Percentiles rank a stretch among this genome's conserved stretches.
phyloP scores from a whole-genome alignment of 2,329 filamentous ascomycete genomes.

The Ambrosiella xylebori region DNA sequence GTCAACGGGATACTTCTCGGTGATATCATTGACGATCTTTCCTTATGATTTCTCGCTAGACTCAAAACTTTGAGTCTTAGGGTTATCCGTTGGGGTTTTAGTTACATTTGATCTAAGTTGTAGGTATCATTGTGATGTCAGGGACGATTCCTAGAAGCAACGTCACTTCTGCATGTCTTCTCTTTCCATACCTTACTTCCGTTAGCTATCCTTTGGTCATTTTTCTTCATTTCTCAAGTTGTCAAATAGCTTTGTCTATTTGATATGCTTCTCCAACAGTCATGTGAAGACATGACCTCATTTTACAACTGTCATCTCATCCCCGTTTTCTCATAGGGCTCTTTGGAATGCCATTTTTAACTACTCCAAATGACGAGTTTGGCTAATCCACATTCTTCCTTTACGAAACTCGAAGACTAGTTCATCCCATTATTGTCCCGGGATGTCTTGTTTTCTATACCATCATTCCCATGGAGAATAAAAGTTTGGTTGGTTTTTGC shows the following conservation, averaged over 20 bases:
- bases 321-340: not conserved
- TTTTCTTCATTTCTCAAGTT: not conserved
- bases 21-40: too few relatives aligned
- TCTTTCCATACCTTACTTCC: not conserved
- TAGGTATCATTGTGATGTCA: too few relatives aligned
- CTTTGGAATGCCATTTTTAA: not conserved
- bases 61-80: too few relatives aligned
- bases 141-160: not conserved
- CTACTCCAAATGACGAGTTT: too few relatives aligned
- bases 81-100: too few relatives aligned
- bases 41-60: too few relatives aligned
- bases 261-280: not conserved
- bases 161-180: not conserved
- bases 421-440: not conserved
- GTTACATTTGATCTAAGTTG: too few relatives aligned
- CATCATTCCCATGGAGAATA: not conserved
- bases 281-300: too few relatives aligned
- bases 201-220: not conserved
- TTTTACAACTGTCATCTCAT: too few relatives aligned
- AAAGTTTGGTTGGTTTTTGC: conserved; percentile 1
- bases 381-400: too few relatives aligned
- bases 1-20: not conserved
- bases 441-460: not conserved
- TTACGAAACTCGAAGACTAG: too few relatives aligned
- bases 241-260: not conserved